phyloP scores from a whole-genome alignment of 148 eudicot species.

The Cornus florida region DNA sequence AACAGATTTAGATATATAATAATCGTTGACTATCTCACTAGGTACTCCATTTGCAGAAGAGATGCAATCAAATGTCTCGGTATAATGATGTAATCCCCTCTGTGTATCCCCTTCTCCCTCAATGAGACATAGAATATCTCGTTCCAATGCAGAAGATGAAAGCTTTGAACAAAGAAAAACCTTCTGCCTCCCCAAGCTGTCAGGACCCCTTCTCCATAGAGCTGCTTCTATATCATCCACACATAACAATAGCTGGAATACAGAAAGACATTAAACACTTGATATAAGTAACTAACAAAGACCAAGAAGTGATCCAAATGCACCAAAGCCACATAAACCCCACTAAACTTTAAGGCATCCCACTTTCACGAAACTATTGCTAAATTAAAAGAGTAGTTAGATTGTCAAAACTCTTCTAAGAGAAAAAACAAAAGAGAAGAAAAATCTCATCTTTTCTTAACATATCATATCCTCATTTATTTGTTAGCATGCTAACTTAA shows the following conservation, averaged over 20 bases:
- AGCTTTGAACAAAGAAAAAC: conserved; percentile 37
- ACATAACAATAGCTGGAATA: conserved; percentile 28
- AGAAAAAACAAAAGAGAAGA: neutral
- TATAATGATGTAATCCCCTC: conserved; percentile 12
- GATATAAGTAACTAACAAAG: neutral
- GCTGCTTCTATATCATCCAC: conserved; percentile 69
- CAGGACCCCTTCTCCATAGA: conserved; percentile 81
- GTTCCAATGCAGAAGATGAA: conserved; percentile 17
- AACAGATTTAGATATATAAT: conserved; percentile 13
- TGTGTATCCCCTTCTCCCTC: conserved; percentile 25
- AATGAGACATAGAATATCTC: conserved; percentile 20
- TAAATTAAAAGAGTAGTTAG: neutral
- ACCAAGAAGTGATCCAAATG: neutral
- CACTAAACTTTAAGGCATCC: too few relatives aligned
- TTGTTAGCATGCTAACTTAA: neutral
- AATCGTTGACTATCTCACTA: conserved; percentile 6
- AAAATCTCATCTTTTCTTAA: neutral
- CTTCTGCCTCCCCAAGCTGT: conserved; percentile 63
- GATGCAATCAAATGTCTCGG: conserved; percentile 2
- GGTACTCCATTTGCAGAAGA: conserved; percentile 22
- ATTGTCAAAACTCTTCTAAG: neutral
- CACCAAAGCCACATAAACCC: too few relatives aligned
- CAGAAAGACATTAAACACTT: neutral
- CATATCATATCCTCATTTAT: neutral
- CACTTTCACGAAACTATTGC: too few relatives aligned